Evolutionary conservation across 1,284 basidiomycete genomes (phyloP), one percentile per base, ranked within the genome.

Genomic region (Sanguinoderma infundibulare): DNA sequence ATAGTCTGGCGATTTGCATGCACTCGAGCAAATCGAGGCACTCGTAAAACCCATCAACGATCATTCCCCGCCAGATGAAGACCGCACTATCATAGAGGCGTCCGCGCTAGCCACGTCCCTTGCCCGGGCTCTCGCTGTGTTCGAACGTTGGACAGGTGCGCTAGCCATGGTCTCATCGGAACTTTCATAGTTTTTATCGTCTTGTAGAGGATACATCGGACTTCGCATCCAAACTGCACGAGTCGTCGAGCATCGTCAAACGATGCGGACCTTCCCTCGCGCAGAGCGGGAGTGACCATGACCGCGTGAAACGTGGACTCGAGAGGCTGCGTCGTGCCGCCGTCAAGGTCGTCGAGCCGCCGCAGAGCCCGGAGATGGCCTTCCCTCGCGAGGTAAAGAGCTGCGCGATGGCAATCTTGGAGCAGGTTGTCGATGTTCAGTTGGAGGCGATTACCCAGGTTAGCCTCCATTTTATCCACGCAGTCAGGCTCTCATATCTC

Each of bases 261-360:
- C 54, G 57, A 1, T 68, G 67, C 28, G 44, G 61, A 8, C 50
- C 47, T 0, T 65, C 61, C 12, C 42, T 66, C 3, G 40, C 28
- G 5, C 54, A 62, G 28, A 42, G 47, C 20, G 54, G 67, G 36
- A 62, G 67, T 42, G 70, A 74, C 53, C 66, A 74, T 60, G 78
- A 77, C 24, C 89, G 88, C 70, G 73, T 87, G 15, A 81, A 84
- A 51, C 79, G 87, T 30, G 82, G 84, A 0, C 62, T 90, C 12
- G 89, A 90, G 68, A 79, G 83, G 58, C 68, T 87, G n/a, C 79
- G 88, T 26, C 79, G 86, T 47, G 73, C 75, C 10, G 76, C 77
- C 8, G 67, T 83, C 26, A 83, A 80, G 56, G 63, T 77, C 15
- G 55, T 87, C n/a, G 86, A 86, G 47, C 63, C 63, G 3, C 15